phyloP scores from a whole-genome alignment of 2,329 filamentous ascomycete species.

The Trichoderma afroharzianum region DNA sequence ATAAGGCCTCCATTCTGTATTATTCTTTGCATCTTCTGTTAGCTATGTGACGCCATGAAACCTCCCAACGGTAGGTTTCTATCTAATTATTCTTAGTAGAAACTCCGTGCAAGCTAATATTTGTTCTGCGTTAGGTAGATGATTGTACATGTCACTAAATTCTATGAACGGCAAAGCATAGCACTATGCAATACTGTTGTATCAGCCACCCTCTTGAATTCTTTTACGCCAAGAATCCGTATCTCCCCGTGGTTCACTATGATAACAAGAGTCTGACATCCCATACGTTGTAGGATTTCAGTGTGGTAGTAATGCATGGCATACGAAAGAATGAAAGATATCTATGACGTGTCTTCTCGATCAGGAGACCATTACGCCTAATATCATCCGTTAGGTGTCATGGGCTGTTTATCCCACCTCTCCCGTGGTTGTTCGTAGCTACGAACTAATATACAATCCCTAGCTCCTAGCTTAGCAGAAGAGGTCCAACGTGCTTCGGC shows the following conservation, averaged over 20 bases:
- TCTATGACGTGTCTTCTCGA: background rate
- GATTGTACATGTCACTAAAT: background rate
- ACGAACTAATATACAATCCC: background rate
- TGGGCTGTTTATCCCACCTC: background rate
- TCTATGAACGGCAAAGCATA: background rate
- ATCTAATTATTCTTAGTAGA: background rate
- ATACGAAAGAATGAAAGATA: background rate
- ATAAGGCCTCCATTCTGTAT: background rate
- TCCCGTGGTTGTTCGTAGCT: background rate
- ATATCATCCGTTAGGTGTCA: background rate
- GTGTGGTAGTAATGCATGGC: background rate
- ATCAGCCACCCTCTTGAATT: background rate
- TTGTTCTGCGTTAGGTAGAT: background rate
- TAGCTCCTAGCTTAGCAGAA: background rate
- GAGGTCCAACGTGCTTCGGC: background rate
- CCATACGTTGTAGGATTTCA: background rate
- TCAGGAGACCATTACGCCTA: background rate
- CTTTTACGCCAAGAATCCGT: background rate
- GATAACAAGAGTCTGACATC: background rate
- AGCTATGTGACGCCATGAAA: background rate
- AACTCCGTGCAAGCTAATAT: background rate
- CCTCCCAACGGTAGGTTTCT: background rate
- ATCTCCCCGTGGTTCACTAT: background rate
- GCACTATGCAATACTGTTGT: background rate
- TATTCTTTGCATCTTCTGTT: background rate